Evolutionary conservation across 2,329 filamentous ascomycete species (phyloP).

Genomic region (Sclerotiophoma versabilis): DNA sequence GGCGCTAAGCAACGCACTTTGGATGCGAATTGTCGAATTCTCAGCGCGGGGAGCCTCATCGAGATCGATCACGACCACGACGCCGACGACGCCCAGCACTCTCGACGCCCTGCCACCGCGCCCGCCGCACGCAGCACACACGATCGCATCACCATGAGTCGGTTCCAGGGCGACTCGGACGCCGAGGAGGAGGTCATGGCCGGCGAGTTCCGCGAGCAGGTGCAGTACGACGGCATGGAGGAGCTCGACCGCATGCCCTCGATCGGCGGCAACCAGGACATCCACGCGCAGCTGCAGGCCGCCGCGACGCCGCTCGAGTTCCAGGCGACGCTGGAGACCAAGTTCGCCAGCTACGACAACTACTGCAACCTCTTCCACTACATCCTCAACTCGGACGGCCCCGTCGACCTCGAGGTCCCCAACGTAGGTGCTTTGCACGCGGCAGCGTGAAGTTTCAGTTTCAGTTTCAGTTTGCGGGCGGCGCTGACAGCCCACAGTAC

Average conservation of each 20-base stretch:
- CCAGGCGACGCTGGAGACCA: constrained; percentile 92
- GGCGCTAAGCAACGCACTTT: constrained; percentile 19
- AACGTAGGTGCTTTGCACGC: constrained; percentile 77
- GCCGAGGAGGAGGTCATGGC: constrained; percentile 95
- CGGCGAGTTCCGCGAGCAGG: constrained; percentile 90
- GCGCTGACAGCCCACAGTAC: constrained; percentile 66
- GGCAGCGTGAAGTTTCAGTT: too few species aligned
- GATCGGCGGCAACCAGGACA: constrained; percentile 79
- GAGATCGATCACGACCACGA: constrained; percentile 18
- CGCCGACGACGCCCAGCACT: constrained; percentile 15
- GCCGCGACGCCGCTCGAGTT: constrained; percentile 96
- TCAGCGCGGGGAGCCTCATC: constrained; percentile 24
- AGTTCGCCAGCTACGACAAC: constrained; percentile 98
- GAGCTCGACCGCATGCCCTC: constrained; percentile 75
- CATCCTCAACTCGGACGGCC: constrained; percentile 98
- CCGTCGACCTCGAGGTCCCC: constrained; percentile 94
- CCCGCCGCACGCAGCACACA: constrained; percentile 13
- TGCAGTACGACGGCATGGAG: constrained; percentile 87
- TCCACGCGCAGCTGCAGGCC: constrained; percentile 88
- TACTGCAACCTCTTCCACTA: constrained; percentile 99
- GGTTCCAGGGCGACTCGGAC: constrained; percentile 69
- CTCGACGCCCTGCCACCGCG: constrained; percentile 1
- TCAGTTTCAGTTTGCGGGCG: too few species aligned
- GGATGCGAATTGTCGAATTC: constrained; percentile 7
- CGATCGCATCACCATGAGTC: constrained; percentile 17